Conservation (phyloP, 352 stramenopile genomes). For the Pythium apleroticum region DNA sequence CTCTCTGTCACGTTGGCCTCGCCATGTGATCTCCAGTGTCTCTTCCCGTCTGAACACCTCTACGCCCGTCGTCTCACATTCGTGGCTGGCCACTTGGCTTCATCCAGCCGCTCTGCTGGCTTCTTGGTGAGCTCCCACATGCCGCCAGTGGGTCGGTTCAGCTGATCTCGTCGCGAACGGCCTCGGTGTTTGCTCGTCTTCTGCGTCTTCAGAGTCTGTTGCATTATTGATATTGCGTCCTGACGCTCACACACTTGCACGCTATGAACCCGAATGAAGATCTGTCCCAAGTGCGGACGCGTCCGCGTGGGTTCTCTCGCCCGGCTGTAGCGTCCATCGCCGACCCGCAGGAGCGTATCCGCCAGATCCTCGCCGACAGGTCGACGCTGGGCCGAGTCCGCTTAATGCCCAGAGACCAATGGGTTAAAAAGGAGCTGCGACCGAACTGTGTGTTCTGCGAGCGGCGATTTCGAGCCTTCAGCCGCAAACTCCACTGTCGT, state of each 20-base stretch:
- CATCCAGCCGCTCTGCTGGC: not conserved
- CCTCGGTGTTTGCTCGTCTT: not conserved
- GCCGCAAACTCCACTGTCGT: constrained; percentile 78
- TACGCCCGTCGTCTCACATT: not conserved
- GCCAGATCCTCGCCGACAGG: constrained; percentile 59
- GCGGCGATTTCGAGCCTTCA: constrained; percentile 73
- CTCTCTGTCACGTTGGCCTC: not conserved
- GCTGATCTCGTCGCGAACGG: not conserved
- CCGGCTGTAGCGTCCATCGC: constrained; percentile 28
- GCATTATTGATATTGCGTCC: not conserved
- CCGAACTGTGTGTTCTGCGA: constrained; percentile 80
- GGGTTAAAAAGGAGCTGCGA: constrained; percentile 68
- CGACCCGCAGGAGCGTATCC: constrained; percentile 56
- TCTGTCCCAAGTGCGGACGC: constrained; percentile 4
- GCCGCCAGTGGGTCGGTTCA: not conserved
- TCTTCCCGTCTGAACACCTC: not conserved
- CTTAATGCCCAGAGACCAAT: constrained; percentile 66
- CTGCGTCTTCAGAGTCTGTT: not conserved
- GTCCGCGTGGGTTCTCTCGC: constrained; percentile 50
- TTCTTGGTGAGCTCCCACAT: not conserved
- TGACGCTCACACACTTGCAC: not conserved
- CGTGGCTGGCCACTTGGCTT: not conserved
- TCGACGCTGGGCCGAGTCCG: constrained; percentile 40
- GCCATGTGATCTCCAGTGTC: not conserved
- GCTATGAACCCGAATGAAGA: not conserved